Evolutionary conservation across 257 asterid genomes (phyloP).

Genomic region (Solanum appendiculatum): DNA sequence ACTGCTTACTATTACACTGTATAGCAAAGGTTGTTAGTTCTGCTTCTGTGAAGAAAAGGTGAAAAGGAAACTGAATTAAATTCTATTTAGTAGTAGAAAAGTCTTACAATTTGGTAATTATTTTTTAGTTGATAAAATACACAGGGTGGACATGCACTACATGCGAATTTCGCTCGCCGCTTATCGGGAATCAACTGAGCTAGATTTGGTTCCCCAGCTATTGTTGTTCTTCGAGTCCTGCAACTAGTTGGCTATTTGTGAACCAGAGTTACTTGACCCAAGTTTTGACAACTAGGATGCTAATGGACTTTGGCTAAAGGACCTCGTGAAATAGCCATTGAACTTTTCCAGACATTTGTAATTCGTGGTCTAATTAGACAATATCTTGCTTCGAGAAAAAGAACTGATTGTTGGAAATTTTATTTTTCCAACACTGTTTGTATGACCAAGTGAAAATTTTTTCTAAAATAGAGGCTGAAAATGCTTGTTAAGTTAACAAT

Average conservation of each 20-base stretch:
- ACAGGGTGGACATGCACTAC: slow-evolving; percentile 83
- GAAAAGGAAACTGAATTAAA: too few species aligned
- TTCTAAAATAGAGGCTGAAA: too few species aligned
- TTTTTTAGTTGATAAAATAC: not conserved
- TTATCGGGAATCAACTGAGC: slow-evolving; percentile 17
- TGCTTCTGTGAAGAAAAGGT: not conserved
- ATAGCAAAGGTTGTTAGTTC: not conserved
- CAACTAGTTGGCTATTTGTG: not conserved
- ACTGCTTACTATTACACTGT: not conserved
- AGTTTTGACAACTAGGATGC: not conserved
- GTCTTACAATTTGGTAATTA: not conserved
- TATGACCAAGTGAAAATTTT: too few species aligned
- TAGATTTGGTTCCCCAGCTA: not conserved
- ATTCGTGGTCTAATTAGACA: not conserved
- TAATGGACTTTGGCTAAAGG: not conserved
- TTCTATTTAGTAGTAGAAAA: too few species aligned
- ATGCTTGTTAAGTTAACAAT: too few species aligned
- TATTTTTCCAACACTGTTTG: not conserved
- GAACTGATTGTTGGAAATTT: not conserved
- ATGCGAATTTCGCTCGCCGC: slow-evolving; percentile 52
- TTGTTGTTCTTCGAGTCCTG: not conserved
- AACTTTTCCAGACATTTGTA: not conserved
- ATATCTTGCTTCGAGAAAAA: not conserved
- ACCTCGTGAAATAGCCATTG: not conserved
- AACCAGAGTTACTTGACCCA: not conserved